A percentile compares a stretch with the other conserved stretches of the same genome.
phyloP scores from a whole-genome alignment of 805 yeast genomes.

The Sugiyamaella marilandica region DNA sequence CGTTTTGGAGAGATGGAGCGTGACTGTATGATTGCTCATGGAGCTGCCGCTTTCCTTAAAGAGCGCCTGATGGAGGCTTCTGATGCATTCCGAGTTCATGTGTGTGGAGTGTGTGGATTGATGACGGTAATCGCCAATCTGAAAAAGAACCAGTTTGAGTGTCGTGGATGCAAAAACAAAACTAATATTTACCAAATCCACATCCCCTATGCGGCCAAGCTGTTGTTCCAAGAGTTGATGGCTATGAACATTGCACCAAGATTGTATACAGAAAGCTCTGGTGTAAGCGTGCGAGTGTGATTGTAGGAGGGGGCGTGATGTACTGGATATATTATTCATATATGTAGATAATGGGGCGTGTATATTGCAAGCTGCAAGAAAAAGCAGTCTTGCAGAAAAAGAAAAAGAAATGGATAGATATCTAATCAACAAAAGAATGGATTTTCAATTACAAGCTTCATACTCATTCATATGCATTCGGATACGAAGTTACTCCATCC shows the following conservation, averaged over 20 bases:
- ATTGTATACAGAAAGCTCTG: conserved; percentile 88
- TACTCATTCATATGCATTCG: no score
- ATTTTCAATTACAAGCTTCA: neutral
- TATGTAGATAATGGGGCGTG: neutral
- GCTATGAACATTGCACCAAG: conserved; percentile 99
- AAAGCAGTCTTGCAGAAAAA: neutral
- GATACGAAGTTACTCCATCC: neutral
- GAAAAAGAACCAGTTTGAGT: conserved; percentile 96
- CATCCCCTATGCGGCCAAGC: conserved; percentile 97
- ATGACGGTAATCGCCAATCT: conserved; percentile 97
- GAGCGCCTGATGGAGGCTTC: conserved; percentile 99
- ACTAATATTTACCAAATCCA: conserved; percentile 97
- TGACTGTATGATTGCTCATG: conserved; percentile 99
- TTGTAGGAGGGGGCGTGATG: neutral
- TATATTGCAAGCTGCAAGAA: neutral
- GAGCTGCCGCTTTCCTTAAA: conserved; percentile 96
- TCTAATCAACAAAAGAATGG: conserved; percentile 2
- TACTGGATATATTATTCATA: neutral
- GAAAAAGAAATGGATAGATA: conserved; percentile 1
- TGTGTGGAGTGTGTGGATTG: conserved; percentile 97
- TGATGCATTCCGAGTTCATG: conserved; percentile 96
- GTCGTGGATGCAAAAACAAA: conserved; percentile 97
- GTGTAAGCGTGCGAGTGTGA: conserved; percentile 33
- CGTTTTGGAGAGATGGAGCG: conserved; percentile 99
- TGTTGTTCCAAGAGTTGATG: conserved; percentile 97